Percentiles rank a stretch among this genome's conserved stretches.
Conservation (phyloP, 495 filamentous ascomycete genomes). For the Penicillium manginii region DNA sequence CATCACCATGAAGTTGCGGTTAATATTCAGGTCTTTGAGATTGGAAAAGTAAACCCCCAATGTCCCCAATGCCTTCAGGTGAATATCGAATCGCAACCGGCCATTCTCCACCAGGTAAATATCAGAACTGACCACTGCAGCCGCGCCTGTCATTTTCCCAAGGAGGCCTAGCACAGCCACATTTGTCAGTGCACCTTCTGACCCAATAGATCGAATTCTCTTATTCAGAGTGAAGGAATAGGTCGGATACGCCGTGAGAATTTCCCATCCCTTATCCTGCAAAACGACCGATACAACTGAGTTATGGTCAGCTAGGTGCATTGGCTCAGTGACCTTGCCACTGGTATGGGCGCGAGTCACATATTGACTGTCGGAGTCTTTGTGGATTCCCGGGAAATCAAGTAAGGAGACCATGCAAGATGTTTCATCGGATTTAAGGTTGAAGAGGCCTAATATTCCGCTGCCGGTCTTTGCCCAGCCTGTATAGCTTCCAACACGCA, state of each 20-base stretch:
- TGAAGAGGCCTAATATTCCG: slow-evolving; percentile 83
- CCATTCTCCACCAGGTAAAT: slow-evolving; percentile 61
- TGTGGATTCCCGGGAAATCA: slow-evolving; percentile 71
- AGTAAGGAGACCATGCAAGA: slow-evolving; percentile 69
- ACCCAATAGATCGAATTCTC: slow-evolving; percentile 12
- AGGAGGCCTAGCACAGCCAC: slow-evolving; percentile 80
- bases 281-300: slow-evolving; percentile 63
- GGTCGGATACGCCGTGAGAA: slow-evolving; percentile 75
- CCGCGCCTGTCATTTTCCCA: slow-evolving; percentile 87
- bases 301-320: slow-evolving; percentile 40
- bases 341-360: slow-evolving; percentile 72
- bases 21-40: slow-evolving; percentile 60
- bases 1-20: slow-evolving; percentile 73
- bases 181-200: slow-evolving; percentile 27
- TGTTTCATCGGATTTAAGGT: slow-evolving; percentile 60
- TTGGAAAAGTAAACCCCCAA: slow-evolving; percentile 73
- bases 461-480: slow-evolving; percentile 68
- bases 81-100: slow-evolving; percentile 61
- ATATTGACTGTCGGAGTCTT: slow-evolving; percentile 51
- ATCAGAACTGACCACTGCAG: slow-evolving; percentile 67
- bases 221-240: slow-evolving; percentile 51
- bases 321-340: slow-evolving; percentile 61
- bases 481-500: slow-evolving; percentile 78
- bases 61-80: slow-evolving; percentile 79
- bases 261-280: slow-evolving; percentile 71